Evolutionary conservation across 2,329 filamentous ascomycete genomes (phyloP), one percentile per base, ranked within the genome.

Genomic region (Cladosporium sp.): DNA sequence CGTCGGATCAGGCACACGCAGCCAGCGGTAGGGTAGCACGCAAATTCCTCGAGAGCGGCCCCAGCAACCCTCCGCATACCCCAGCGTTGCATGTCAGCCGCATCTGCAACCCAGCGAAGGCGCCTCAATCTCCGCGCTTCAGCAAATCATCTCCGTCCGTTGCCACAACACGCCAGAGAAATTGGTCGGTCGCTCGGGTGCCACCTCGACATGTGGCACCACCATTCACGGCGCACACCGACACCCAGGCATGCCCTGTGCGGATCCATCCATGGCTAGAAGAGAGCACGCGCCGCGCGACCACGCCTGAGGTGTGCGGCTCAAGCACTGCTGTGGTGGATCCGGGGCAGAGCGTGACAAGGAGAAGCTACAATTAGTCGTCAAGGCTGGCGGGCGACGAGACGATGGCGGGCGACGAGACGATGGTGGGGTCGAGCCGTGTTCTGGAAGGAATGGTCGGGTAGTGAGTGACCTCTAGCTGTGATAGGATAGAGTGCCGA

Each of bases 291-390:
- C 49, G 49, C 36, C 30, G 19, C 9, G 28, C 49, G 19, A 45
- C 54, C 54, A 56, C 47, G 54, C 54, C 34, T 56, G 54, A 28
- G 36, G 40, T 49, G 54, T 56, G 54, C 54, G 54, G 54, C 54
- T 56, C 54, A 56, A 56, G 54, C 54, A 56, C 30, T 56, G 54
- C 30, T 49, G 30, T 3, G 19, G 42, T 49, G 54, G 54, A 20
- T 19, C 34, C 30, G 20, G 20, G 40, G 12, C 8, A 42, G 34
- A 49, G 54, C 40, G 51, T 52, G 50, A 20, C 50, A 30, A 37
- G 50, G 20, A 55, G 52, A 55, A 55, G 40, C 40, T 55, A 43
- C 40, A 45, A 22, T 56, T 56, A 49, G 42, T 39, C 36, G 49
- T 51, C 30, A 51, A 51, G 34, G 17, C 20, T 51, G 49, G 47